Conservation (phyloP, 352 stramenopile species). For the Phytophthora rubi region DNA sequence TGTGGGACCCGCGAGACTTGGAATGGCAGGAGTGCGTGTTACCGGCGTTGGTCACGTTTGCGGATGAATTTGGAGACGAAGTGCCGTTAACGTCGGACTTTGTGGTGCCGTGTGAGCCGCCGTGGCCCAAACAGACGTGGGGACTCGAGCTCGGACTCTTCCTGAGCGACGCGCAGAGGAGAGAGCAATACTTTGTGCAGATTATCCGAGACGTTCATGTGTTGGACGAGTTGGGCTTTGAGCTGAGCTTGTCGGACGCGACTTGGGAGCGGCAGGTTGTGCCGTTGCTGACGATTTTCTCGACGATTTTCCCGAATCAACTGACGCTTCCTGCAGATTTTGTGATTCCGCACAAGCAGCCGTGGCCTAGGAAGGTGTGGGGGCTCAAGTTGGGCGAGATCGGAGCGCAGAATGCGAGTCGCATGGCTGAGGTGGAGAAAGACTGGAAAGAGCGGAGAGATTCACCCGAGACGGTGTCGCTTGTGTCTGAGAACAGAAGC, state of each 20-base stretch:
- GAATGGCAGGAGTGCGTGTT: conserved; percentile 41
- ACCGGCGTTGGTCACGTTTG: conserved; percentile 36
- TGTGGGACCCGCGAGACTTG: conserved; percentile 27
- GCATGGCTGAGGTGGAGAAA: conserved; percentile 7
- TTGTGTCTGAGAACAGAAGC: conserved; percentile 14
- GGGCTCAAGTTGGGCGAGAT: conserved; percentile 30
- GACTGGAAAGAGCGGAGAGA: conserved; percentile 23
- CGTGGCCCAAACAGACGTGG: conserved; percentile 39
- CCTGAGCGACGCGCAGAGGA: conserved; percentile 22
- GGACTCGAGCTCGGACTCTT: conserved; percentile 30
- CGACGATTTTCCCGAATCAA: conserved; percentile 17
- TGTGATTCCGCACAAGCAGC: conserved; percentile 25
- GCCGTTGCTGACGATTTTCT: conserved; percentile 33
- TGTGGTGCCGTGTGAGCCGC: conserved; percentile 24
- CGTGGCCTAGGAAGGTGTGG: conserved; percentile 36
- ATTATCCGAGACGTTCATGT: conserved; percentile 25
- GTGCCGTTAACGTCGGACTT: conserved; percentile 26
- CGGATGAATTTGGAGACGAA: conserved; percentile 26
- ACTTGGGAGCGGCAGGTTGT: conserved; percentile 31
- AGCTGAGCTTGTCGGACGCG: conserved; percentile 26
- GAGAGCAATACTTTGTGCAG: conserved; percentile 41
- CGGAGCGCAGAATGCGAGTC: conserved; percentile 17
- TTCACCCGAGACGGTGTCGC: background rate
- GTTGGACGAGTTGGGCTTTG: conserved; percentile 30
- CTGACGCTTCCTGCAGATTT: conserved; percentile 19